These are phyloP conservation scores for Schizophyllum amplum DNA, from an alignment of 1,284 basidiomycete genomes.

Conservation along the genomic window DNA sequence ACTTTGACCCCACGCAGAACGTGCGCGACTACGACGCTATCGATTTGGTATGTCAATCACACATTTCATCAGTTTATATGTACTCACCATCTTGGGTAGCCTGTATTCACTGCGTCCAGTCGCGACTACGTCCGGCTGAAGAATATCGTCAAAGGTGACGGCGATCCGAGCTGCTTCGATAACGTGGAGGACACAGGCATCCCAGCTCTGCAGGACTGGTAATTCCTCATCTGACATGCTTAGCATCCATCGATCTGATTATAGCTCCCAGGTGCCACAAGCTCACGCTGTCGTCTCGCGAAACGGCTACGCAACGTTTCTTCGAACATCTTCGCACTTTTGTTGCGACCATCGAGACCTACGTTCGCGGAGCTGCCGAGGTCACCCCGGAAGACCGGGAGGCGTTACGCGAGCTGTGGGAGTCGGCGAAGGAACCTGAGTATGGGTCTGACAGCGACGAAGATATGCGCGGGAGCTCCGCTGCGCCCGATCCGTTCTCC, in stretches of 20 bases:
- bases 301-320: constrained; percentile 42
- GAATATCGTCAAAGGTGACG: constrained; percentile 48
- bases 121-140: constrained; percentile 52
- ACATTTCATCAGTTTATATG: constrained; percentile 29
- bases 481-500: neutral
- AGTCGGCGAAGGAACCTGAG: constrained; percentile 27
- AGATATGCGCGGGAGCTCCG: constrained; percentile 12
- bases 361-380: constrained; percentile 40
- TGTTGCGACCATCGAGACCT: constrained; percentile 36
- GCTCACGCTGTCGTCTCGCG: constrained; percentile 46
- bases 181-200: constrained; percentile 46
- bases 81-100: constrained; percentile 45
- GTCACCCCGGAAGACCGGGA: constrained; percentile 42
- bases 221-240: neutral
- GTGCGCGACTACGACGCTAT: constrained; percentile 33
- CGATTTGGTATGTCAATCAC: neutral
- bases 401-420: constrained; percentile 44
- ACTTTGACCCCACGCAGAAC: constrained; percentile 43
- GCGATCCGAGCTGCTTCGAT: constrained; percentile 47
- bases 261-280: constrained; percentile 28
- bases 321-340: constrained; percentile 40
- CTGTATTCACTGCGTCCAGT: constrained; percentile 54
- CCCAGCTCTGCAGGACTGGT: constrained; percentile 47
- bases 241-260: neutral
- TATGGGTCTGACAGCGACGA: constrained; percentile 17